Evolutionary conservation across 306 rosid species (phyloP).

Genomic region (Hippophae tibetana): DNA sequence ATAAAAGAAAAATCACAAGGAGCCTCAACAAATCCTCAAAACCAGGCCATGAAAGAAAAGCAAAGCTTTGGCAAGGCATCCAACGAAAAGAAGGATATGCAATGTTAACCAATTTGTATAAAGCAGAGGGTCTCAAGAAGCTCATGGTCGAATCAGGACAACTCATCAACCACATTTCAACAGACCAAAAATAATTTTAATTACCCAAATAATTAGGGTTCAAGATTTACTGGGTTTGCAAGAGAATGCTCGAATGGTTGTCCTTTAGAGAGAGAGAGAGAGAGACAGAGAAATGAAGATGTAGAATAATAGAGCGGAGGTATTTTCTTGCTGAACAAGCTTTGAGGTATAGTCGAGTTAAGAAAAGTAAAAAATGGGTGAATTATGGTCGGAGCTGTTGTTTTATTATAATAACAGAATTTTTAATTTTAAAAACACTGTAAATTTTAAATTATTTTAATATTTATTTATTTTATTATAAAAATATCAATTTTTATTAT

Average conservation of each 20-base stretch:
- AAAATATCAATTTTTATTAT: too few species aligned
- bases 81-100: conserved; percentile 38
- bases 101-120: conserved; percentile 27
- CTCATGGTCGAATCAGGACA: conserved; percentile 28
- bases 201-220: background rate
- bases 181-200: background rate
- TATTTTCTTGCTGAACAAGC: conserved; percentile 26
- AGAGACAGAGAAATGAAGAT: background rate
- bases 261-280: background rate
- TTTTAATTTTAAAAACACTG: too few species aligned
- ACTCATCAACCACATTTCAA: background rate
- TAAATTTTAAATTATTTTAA: too few species aligned
- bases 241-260: background rate
- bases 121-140: conserved; percentile 57
- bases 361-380: too few species aligned
- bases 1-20: conserved; percentile 51
- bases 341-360: too few species aligned
- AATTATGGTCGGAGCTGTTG: too few species aligned
- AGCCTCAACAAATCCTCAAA: conserved; percentile 61
- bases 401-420: too few species aligned
- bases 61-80: conserved; percentile 82
- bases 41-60: conserved; percentile 74
- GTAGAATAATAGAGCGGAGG: background rate
- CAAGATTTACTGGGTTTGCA: background rate
- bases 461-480: too few species aligned